These are phyloP conservation scores for Infundibulicybe gibba DNA, from an alignment of 768 basidiomycete genomes.

Conservation along the genomic window DNA sequence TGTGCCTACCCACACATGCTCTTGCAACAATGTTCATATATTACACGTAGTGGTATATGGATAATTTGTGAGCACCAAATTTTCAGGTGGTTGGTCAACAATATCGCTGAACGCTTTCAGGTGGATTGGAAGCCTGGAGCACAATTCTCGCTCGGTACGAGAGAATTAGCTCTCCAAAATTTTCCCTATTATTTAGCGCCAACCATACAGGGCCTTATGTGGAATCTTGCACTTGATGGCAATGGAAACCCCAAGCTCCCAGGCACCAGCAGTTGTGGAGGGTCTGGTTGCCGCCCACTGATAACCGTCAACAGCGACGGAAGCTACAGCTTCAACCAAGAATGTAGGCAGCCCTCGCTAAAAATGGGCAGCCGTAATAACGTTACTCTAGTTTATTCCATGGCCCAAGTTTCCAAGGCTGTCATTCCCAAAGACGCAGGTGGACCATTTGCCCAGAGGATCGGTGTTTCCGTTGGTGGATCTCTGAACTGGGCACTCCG, in stretches of 20 bases:
- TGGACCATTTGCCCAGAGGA: slow-evolving; percentile 67
- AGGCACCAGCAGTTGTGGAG: slow-evolving; percentile 58
- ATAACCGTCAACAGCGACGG: slow-evolving; percentile 65
- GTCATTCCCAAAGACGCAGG: slow-evolving; percentile 63
- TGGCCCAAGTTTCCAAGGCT: slow-evolving; percentile 76
- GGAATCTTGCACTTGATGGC: slow-evolving; percentile 69
- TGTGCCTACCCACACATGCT: background rate
- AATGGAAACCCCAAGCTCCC: slow-evolving; percentile 64
- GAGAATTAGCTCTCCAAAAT: background rate
- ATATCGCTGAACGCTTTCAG: slow-evolving; percentile 2
- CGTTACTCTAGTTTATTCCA: slow-evolving; percentile 48
- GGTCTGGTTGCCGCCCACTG: slow-evolving; percentile 63
- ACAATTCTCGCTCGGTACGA: slow-evolving; percentile 13
- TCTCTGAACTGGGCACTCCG: slow-evolving; percentile 50
- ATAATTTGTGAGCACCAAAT: slow-evolving; percentile 12
- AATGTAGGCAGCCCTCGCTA: slow-evolving; percentile 41
- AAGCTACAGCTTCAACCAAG: slow-evolving; percentile 65
- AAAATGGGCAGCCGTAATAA: no score
- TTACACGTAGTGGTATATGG: slow-evolving; percentile 18
- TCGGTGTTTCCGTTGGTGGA: slow-evolving; percentile 62
- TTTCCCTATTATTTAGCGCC: slow-evolving; percentile 7
- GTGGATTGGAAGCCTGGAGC: slow-evolving; percentile 19
- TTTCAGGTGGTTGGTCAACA: background rate
- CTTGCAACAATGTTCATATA: background rate
- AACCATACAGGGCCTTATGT: slow-evolving; percentile 45